Base-by-base conservation (phyloP, 202 grass and related monocot species). In the Musa balbisiana region DNA sequence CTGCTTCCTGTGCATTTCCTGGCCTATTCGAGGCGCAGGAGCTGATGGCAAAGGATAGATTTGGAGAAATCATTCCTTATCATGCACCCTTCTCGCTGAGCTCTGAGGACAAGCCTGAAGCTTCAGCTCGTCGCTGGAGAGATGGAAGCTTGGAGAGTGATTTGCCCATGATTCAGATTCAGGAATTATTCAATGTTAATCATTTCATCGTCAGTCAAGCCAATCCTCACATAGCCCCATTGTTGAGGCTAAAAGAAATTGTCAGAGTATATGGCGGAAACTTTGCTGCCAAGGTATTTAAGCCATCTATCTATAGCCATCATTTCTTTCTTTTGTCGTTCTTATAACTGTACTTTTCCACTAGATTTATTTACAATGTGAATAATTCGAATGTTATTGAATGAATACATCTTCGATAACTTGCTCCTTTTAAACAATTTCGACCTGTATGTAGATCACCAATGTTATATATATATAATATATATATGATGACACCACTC, bases 171-270 rank as follows among this genome's bases (percentile, higher is more conserved):
- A 82, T 91, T 76, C 88, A 88, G 62, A 68, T 97, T 55, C 92
- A 97, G 63, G 90, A 97, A 62, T 50, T 97, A 67, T 97, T 97
- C 80, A 97, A 97, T 76, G 93, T 97, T n/a, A 97, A 92, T 20
- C 90, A 97, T 85, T 97, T 97, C 80, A 91, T 97, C 70, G 93
- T 97, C 9, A 97, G 93, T 73, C 90, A 97, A 83, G 87, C 93
- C 55, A 97, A 97, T 78, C 90, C 93, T 33, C 93, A 97, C 75
- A 92, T 97, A 55, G 85, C 84, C 49, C 93, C 93, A 73, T 74
- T 97, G 73, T 81, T 97, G 62, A 80, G 93, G 84, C 70, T 91
- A 53, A 97, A 97, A 67, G 93, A 90, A n/a, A 79, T 92, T 17
- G 23, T 97, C 63, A 81, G 88, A 84, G 72, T 75, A 3, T 87